Percentiles rank a stretch among this genome's conserved stretches.
phyloP scores from a whole-genome alignment of 106 monocot genomes.

The Platanthera guangdongensis region DNA sequence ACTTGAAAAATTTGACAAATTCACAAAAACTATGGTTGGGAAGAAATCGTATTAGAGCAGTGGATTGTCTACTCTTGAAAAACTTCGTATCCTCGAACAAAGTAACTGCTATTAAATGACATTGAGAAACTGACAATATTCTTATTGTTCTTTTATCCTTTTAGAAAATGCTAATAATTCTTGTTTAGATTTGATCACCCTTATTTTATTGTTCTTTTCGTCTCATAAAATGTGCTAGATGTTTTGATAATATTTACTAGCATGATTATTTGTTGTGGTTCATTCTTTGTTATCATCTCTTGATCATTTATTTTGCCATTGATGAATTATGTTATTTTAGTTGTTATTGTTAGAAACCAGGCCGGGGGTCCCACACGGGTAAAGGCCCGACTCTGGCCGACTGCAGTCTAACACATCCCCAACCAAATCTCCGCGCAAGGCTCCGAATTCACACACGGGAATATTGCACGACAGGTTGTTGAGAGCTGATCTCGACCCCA shows the following conservation, averaged over 20 bases:
- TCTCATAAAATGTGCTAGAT: background rate
- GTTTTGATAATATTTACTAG: background rate
- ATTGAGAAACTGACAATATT: conserved; percentile 74
- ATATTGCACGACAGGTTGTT: too few species aligned
- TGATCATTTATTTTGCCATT: background rate
- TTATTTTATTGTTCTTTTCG: background rate
- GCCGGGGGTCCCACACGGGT: too few species aligned
- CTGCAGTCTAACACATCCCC: too few species aligned
- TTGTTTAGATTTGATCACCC: background rate
- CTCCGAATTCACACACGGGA: too few species aligned
- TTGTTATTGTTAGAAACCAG: too few species aligned
- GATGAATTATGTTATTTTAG: background rate
- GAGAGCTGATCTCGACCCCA: too few species aligned
- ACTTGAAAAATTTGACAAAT: conserved; percentile 66
- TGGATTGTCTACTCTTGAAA: conserved; percentile 61
- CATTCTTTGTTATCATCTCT: background rate
- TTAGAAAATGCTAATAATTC: background rate
- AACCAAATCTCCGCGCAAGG: too few species aligned
- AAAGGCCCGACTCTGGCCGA: too few species aligned
- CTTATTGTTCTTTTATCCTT: background rate
- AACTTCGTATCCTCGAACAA: conserved; percentile 87
- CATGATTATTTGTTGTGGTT: background rate
- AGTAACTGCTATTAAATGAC: conserved; percentile 54
- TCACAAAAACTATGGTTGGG: conserved; percentile 85
- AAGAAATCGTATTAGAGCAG: conserved; percentile 63